These are phyloP conservation scores for Beauveria asiatica DNA, from an alignment of 2,329 filamentous ascomycete species.

Conservation along the genomic window DNA sequence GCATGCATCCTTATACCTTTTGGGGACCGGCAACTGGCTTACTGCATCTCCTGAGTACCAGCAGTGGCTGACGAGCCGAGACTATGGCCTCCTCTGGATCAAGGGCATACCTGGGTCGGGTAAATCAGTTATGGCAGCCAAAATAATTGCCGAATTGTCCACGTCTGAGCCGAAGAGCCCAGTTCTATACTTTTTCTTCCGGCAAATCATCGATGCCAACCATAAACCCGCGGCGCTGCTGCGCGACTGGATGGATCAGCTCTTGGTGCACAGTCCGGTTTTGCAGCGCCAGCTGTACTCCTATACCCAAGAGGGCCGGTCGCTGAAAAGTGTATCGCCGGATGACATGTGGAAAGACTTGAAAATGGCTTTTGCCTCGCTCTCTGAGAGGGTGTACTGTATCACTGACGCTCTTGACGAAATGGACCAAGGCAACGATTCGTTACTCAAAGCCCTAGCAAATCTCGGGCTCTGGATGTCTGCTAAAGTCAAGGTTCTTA, in stretches of 20 bases:
- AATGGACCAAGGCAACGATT: constrained; percentile 31
- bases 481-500: constrained; percentile 29
- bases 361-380: constrained; percentile 14
- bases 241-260: constrained; percentile 27
- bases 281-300: constrained; percentile 24
- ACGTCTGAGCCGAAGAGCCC: constrained; percentile 12
- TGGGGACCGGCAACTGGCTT: constrained; percentile 17
- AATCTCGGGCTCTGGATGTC: constrained; percentile 24
- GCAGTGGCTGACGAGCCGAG: constrained; percentile 12
- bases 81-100: constrained; percentile 22
- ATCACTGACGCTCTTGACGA: constrained; percentile 39
- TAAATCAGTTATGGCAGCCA: constrained; percentile 28
- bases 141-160: constrained; percentile 14
- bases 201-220: constrained; percentile 30
- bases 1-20: constrained; percentile 17
- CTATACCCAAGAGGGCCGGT: constrained; percentile 15
- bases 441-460: constrained; percentile 26
- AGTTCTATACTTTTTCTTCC: constrained; percentile 32
- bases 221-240: constrained; percentile 22
- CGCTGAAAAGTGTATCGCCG: background rate
- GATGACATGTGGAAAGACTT: constrained; percentile 3
- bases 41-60: constrained; percentile 12
- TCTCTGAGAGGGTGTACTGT: constrained; percentile 24
- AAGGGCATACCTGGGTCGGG: constrained; percentile 31
- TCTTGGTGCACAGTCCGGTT: constrained; percentile 21